Evolutionary conservation across 495 filamentous ascomycete genomes (phyloP).

Genomic region (Penicillium longicatenatum): DNA sequence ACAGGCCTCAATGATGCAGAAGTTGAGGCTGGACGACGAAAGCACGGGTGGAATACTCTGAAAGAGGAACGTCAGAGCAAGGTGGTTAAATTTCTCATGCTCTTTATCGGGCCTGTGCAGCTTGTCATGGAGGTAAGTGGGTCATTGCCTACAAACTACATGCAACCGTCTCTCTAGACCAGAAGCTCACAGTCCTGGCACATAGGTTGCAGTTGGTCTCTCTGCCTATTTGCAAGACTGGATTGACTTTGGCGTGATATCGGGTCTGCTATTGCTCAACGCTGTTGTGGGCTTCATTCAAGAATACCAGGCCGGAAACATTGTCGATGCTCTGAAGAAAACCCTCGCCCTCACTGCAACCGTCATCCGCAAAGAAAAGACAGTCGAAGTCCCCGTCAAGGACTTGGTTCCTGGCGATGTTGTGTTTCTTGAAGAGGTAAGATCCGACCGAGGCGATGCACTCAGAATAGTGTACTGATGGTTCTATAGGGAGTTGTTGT

Average conservation of each 20-base stretch:
- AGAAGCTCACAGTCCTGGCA: slow-evolving; percentile 7
- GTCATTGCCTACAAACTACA: not conserved
- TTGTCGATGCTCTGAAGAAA: slow-evolving; percentile 90
- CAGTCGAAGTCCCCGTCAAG: slow-evolving; percentile 71
- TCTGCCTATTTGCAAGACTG: slow-evolving; percentile 76
- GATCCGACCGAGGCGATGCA: slow-evolving; percentile 6
- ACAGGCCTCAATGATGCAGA: slow-evolving; percentile 72
- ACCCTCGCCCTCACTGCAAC: slow-evolving; percentile 83
- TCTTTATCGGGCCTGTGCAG: slow-evolving; percentile 89
- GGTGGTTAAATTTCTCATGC: slow-evolving; percentile 79
- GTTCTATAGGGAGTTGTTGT: slow-evolving; percentile 71
- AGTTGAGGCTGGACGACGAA: slow-evolving; percentile 62
- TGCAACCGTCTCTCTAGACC: not conserved
- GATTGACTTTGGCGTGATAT: slow-evolving; percentile 80
- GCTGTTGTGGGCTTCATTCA: slow-evolving; percentile 84
- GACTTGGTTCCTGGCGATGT: slow-evolving; percentile 91
- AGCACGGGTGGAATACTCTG: slow-evolving; percentile 86
- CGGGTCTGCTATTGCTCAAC: slow-evolving; percentile 75
- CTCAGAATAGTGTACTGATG: slow-evolving; percentile 8
- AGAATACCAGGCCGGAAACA: slow-evolving; percentile 87
- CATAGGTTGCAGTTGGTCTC: slow-evolving; percentile 68
- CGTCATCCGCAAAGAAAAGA: slow-evolving; percentile 74
- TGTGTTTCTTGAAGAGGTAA: slow-evolving; percentile 78
- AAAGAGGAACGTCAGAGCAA: slow-evolving; percentile 85
- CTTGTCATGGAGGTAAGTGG: slow-evolving; percentile 84